phyloP scores from a whole-genome alignment of 495 filamentous ascomycete genomes.

The Evansstolkia leycettana region DNA sequence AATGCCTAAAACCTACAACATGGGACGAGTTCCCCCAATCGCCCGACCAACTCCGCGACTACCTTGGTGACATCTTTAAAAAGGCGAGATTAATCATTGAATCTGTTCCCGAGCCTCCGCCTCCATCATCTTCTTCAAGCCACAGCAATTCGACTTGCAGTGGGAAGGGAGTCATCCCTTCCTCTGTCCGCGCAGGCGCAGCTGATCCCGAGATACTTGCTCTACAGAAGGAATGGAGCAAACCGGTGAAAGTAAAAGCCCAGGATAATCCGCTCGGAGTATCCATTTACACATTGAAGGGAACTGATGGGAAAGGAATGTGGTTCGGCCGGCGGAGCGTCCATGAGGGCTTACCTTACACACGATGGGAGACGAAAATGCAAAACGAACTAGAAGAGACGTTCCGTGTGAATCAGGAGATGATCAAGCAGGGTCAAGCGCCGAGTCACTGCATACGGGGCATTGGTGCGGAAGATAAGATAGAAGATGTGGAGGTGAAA shows the following conservation, averaged over 20 bases:
- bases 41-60: slow-evolving; percentile 35
- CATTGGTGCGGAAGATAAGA: slow-evolving; percentile 63
- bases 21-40: slow-evolving; percentile 49
- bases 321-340: slow-evolving; percentile 88
- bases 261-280: slow-evolving; percentile 70
- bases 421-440: slow-evolving; percentile 22
- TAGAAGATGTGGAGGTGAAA: slow-evolving; percentile 41
- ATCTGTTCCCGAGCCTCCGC: slow-evolving; percentile 46
- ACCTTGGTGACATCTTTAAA: slow-evolving; percentile 47
- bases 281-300: slow-evolving; percentile 63
- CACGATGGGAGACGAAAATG: slow-evolving; percentile 44
- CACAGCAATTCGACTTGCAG: too few species aligned
- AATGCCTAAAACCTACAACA: slow-evolving; percentile 55
- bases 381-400: slow-evolving; percentile 41
- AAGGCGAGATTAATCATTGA: slow-evolving; percentile 60
- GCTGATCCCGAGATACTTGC: slow-evolving; percentile 30
- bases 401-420: slow-evolving; percentile 45
- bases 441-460: slow-evolving; percentile 57
- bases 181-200: slow-evolving; percentile 37
- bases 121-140: too few species aligned
- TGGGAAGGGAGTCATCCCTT: slow-evolving; percentile 29
- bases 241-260: slow-evolving; percentile 56
- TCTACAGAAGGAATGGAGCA: slow-evolving; percentile 76
- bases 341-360: slow-evolving; percentile 63
- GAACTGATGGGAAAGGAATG: slow-evolving; percentile 67